Evolutionary conservation across 768 basidiomycete genomes (phyloP), one percentile per base, ranked within the genome.

Genomic region (Suillus brevipes): DNA sequence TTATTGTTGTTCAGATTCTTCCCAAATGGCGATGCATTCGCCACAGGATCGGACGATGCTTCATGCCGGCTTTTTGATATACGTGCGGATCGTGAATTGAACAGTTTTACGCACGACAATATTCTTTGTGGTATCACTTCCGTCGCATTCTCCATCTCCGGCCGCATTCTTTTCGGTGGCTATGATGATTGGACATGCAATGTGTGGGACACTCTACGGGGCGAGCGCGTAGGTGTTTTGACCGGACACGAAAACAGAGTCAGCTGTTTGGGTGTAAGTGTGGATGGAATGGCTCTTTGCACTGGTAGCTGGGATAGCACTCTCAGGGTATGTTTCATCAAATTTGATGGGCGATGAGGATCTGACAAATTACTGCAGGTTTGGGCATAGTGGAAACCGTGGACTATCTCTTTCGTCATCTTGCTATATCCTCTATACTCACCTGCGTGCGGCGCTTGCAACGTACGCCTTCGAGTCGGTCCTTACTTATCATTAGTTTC

Each of bases 151-250:
- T 99, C 97, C 5, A 93, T 94, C 70, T 98, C 96, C 34, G 97
- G 97, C 43, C 92, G 97, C 65, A 94, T 99, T 71, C 84, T 99
- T 45, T 99, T 99, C 70, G 97, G 97, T 68, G 97, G 97, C 49
- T 99, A 99, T 76, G 97, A 99, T 78, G 97, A 99, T 75, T 99
- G 97, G 93, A 99, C 97, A 70, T 96, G 95, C 83, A 99, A 99
- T 75, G 97, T 99, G 60, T 99, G 97, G 97, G 97, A 99, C 76
- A 98, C 96, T 36, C 84, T 99, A 73, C 97, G 97, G 79, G 97
- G 97, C 63, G 97, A 99, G 78, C 92, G 97, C 63, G 95, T 99
- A 47, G 97, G 97, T 64, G 97, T 99, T 61, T 80, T 99, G 66
- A 94, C 95, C 43, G 97, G 97, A 20, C 97, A 99, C 73, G 97